These are phyloP conservation scores for Clitoria ternatea DNA, from an alignment of 306 rosid genomes.

Conservation along the genomic window DNA sequence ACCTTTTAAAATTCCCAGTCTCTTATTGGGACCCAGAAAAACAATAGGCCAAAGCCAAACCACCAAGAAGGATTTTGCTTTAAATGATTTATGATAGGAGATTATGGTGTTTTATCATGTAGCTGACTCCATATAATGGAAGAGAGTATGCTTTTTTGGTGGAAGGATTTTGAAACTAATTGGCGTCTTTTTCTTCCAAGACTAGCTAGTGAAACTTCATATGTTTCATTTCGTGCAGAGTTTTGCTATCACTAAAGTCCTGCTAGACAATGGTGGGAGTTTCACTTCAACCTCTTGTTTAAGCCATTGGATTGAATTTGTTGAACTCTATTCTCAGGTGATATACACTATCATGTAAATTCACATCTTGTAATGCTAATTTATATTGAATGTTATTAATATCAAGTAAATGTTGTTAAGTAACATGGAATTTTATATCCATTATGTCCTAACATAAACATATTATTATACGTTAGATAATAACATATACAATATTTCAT, in stretches of 20 bases:
- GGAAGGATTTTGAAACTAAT: slow-evolving; percentile 4
- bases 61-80: no score
- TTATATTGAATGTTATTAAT: neutral
- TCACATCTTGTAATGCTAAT: slow-evolving; percentile 1
- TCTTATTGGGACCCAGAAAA: no score
- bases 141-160: neutral
- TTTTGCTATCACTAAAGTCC: slow-evolving; percentile 66
- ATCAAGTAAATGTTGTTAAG: neutral
- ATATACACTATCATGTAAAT: slow-evolving; percentile 20
- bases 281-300: slow-evolving; percentile 49
- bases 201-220: slow-evolving; percentile 19
- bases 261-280: slow-evolving; percentile 60
- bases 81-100: no score
- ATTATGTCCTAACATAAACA: no score
- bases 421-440: neutral
- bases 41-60: no score
- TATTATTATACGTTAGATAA: neutral
- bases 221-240: slow-evolving; percentile 49
- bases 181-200: neutral
- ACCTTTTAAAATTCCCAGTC: no score
- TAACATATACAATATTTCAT: neutral
- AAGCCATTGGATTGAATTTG: slow-evolving; percentile 71
- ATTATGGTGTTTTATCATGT: no score
- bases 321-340: slow-evolving; percentile 82
- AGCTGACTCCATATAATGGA: no score